Evolutionary conservation across 2,329 filamentous ascomycete genomes (phyloP).

Genomic region (Neopestalotiopsis clavispora): DNA sequence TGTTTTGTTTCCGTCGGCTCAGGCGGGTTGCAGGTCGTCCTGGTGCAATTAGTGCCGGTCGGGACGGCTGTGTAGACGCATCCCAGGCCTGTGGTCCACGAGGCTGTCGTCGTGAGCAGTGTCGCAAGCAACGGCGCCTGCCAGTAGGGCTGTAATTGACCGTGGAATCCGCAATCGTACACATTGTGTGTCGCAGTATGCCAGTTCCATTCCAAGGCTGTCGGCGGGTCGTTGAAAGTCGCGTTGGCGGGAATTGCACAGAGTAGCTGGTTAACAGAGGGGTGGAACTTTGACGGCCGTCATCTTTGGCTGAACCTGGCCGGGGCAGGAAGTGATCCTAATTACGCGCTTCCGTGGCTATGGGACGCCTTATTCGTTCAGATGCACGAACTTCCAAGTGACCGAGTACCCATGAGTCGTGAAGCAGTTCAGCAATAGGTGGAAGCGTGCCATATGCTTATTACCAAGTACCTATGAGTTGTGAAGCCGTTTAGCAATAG

Average conservation of each 20-base stretch:
- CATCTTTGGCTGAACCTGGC: conserved; percentile 70
- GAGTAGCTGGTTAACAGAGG: conserved; percentile 48
- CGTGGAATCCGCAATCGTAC: conserved; percentile 56
- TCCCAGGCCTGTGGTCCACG: too few relatives aligned
- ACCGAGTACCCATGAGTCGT: conserved; percentile 77
- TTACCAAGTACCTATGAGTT: too few relatives aligned
- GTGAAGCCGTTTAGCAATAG: conserved; percentile 67
- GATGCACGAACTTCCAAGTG: conserved; percentile 64
- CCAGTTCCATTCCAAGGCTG: conserved; percentile 48
- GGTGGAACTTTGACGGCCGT: conserved; percentile 63
- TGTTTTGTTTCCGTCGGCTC: too few relatives aligned
- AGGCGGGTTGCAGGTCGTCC: too few relatives aligned
- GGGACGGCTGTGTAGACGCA: too few relatives aligned
- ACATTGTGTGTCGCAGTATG: conserved; percentile 61
- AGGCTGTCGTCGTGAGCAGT: too few relatives aligned
- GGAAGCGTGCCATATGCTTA: too few relatives aligned
- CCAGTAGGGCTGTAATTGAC: conserved; percentile 69
- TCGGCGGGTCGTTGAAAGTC: conserved; percentile 42
- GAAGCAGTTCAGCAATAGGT: too few relatives aligned
- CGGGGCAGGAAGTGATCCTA: conserved; percentile 65
- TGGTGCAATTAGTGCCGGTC: too few relatives aligned
- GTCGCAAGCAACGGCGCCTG: conserved; percentile 60
- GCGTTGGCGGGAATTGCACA: conserved; percentile 28
- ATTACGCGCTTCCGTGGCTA: conserved; percentile 56
- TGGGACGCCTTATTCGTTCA: conserved; percentile 54